These are phyloP conservation scores for Pharnaceum exiguum DNA, from an alignment of 148 eudicot genomes.

Conservation along the genomic window DNA sequence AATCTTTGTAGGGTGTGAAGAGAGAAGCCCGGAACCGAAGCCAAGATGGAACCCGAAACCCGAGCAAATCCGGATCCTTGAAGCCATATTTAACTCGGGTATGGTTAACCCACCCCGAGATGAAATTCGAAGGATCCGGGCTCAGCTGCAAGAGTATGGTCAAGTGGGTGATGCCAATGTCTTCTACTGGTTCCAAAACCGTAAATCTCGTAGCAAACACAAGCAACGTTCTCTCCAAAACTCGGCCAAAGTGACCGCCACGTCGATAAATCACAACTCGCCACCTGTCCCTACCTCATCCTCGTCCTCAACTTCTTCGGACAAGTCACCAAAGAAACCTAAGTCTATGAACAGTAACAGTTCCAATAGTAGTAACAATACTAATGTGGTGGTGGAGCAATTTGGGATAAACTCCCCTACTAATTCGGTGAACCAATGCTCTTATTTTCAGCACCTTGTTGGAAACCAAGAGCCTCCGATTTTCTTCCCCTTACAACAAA, in stretches of 20 bases:
- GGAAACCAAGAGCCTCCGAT: conserved; percentile 12
- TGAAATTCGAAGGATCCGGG: conserved; percentile 77
- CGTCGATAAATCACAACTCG: conserved; percentile 3
- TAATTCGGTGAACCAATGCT: conserved; percentile 55
- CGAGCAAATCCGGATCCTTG: conserved; percentile 86
- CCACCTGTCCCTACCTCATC: conserved; percentile 19
- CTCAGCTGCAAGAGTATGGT: conserved; percentile 78
- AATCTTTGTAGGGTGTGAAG: conserved; percentile 44
- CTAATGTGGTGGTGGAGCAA: conserved; percentile 16
- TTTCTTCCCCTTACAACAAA: conserved; percentile 45
- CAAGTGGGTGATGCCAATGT: conserved; percentile 97
- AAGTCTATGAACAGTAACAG: not conserved
- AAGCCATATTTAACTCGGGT: conserved; percentile 90
- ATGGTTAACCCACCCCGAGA: conserved; percentile 96
- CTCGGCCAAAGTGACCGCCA: conserved; percentile 4
- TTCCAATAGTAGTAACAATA: not conserved
- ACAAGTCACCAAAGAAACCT: conserved; percentile 41
- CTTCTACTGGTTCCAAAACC: conserved; percentile 98
- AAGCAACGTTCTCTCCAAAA: conserved; percentile 59
- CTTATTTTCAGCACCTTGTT: conserved; percentile 23
- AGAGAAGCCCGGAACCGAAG: conserved; percentile 83
- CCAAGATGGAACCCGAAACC: conserved; percentile 98
- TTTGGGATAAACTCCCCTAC: conserved; percentile 45
- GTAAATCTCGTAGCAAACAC: conserved; percentile 85
- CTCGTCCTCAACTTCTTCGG: conserved; percentile 65